phyloP scores from a whole-genome alignment of 2,329 filamentous ascomycete species.

The Xylariaceae sp. region DNA sequence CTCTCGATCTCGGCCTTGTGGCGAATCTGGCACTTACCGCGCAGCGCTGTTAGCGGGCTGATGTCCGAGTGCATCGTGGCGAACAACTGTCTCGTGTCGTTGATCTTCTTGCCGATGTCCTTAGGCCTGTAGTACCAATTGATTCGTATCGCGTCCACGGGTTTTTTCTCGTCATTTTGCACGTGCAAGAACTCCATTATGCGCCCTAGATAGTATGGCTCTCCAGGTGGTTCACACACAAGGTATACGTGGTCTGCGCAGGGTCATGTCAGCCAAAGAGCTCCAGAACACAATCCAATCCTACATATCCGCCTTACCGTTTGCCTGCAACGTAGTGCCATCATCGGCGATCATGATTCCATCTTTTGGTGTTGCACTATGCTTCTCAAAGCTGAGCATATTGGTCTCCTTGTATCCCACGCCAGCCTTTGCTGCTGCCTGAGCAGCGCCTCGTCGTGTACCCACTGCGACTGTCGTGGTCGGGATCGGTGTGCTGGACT shows the following conservation, averaged over 20 bases:
- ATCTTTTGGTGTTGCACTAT: conserved; percentile 65
- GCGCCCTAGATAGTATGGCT: conserved; percentile 94
- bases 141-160: conserved; percentile 83
- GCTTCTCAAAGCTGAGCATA: conserved; percentile 82
- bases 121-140: conserved; percentile 99
- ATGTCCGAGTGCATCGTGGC: conserved; percentile 99
- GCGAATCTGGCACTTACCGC: conserved; percentile 87
- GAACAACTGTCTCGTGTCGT: conserved; percentile 87
- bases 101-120: conserved; percentile 88
- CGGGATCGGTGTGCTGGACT: conserved; percentile 25
- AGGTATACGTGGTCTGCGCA: conserved; percentile 78
- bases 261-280: conserved; percentile 33
- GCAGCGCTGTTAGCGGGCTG: conserved; percentile 85
- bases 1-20: conserved; percentile 84
- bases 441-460: conserved; percentile 25
- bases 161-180: conserved; percentile 68
- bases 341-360: conserved; percentile 86
- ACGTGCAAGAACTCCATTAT: conserved; percentile 97
- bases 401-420: conserved; percentile 66
- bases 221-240: conserved; percentile 93
- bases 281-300: conserved; percentile 8
- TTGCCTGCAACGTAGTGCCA: conserved; percentile 76
- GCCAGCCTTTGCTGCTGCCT: conserved; percentile 18
- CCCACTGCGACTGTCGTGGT: conserved; percentile 27
- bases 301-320: conserved; percentile 63